Evolutionary conservation across 768 basidiomycete species (phyloP).

Genomic region (Lactarius trivialis): DNA sequence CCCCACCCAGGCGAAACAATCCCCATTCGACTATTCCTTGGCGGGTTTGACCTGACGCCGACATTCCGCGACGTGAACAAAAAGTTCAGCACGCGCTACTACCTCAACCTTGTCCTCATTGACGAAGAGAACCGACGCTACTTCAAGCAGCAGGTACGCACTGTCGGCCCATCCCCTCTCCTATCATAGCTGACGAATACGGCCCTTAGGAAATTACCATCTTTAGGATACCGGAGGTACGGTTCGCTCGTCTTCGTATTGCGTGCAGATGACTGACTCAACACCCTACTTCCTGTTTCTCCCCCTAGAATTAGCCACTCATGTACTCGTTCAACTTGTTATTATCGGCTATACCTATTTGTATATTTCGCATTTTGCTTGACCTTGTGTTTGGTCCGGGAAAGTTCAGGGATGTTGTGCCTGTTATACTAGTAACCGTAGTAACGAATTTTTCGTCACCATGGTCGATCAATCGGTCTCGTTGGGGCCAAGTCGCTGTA

Average conservation of each 20-base stretch:
- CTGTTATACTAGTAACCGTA: not conserved
- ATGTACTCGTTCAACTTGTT: conserved; percentile 7
- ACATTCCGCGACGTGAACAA: conserved; percentile 99
- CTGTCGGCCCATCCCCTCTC: not conserved
- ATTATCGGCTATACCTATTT: conserved; percentile 10
- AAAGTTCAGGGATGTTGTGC: not conserved
- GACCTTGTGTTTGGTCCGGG: not conserved
- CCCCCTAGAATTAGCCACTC: conserved; percentile 12
- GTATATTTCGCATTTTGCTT: conserved; percentile 7
- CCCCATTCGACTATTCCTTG: conserved; percentile 94
- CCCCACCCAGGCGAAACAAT: conserved; percentile 82
- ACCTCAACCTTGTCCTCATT: conserved; percentile 93
- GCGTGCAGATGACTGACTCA: not conserved
- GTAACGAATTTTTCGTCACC: not conserved
- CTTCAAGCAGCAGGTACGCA: conserved; percentile 86
- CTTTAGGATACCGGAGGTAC: conserved; percentile 83
- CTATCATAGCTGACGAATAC: not conserved
- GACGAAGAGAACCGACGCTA: conserved; percentile 98
- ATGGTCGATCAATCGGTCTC: not conserved
- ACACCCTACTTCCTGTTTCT: too few relatives aligned
- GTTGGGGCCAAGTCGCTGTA: not conserved
- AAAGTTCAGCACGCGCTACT: conserved; percentile 96
- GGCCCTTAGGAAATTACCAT: conserved; percentile 69
- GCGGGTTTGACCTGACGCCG: conserved; percentile 96
- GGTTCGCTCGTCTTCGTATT: not conserved